These are phyloP conservation scores for Pulveroboletus frians DNA, from an alignment of 768 basidiomycete genomes.

Conservation along the genomic window DNA sequence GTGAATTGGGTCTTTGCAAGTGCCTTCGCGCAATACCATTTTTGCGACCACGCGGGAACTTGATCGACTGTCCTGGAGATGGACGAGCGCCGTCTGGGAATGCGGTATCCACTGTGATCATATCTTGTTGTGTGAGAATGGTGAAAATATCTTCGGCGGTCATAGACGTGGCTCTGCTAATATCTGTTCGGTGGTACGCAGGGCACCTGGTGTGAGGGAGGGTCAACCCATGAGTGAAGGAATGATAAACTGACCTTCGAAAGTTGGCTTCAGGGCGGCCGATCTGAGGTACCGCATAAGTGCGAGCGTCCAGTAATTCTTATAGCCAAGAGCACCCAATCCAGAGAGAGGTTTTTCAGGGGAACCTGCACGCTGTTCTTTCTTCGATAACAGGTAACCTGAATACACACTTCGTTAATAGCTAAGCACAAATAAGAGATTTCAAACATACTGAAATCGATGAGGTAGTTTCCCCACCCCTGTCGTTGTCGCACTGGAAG, in stretches of 20 bases:
- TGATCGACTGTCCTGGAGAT: conserved; percentile 75
- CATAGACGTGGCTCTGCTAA: conserved; percentile 83
- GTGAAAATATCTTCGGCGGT: conserved; percentile 82
- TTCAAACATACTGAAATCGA: conserved; percentile 80
- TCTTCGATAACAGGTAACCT: conserved; percentile 97
- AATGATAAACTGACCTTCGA: conserved; percentile 60
- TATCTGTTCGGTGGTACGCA: conserved; percentile 47
- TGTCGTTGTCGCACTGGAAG: conserved; percentile 89
- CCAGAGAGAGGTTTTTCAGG: conserved; percentile 95
- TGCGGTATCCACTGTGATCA: conserved; percentile 56
- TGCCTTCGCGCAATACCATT: conserved; percentile 62
- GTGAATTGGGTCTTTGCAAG: conserved; percentile 48
- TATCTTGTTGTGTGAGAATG: conserved; percentile 65
- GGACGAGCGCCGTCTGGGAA: conserved; percentile 53
- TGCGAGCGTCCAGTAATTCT: conserved; percentile 88
- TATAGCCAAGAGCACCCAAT: conserved; percentile 91
- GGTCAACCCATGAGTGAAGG: conserved; percentile 9
- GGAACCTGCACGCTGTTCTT: conserved; percentile 84
- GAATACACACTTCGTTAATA: neutral
- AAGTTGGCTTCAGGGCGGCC: conserved; percentile 52
- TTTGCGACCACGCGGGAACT: conserved; percentile 60
- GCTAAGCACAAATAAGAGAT: conserved; percentile 5
- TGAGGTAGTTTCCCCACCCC: conserved; percentile 95
- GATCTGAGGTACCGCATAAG: conserved; percentile 73
- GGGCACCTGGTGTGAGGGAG: conserved; percentile 17